Percentiles rank a stretch among this genome's conserved stretches.
Evolutionary conservation across 352 stramenopile species (phyloP).

Genomic region (Globisporangium carolinianum): DNA sequence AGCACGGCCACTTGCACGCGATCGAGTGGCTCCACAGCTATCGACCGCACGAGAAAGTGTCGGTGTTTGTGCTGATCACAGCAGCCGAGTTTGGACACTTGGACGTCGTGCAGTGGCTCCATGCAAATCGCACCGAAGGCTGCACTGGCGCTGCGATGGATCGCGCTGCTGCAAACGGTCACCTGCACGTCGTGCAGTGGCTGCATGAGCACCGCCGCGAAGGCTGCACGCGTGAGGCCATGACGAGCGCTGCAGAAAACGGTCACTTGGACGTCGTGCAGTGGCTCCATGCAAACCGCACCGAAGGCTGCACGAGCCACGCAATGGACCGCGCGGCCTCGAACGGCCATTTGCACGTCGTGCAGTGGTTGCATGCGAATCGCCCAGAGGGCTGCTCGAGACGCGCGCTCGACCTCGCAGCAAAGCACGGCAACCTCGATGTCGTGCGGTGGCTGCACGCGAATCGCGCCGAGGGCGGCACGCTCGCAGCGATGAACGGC

Average conservation of each 20-base stretch:
- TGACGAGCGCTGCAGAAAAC: conserved; percentile 29
- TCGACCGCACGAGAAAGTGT: conserved; percentile 21
- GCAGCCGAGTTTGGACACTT: conserved; percentile 26
- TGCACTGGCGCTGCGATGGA: conserved; percentile 32
- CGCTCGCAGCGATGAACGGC: conserved; percentile 38
- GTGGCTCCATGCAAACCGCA: conserved; percentile 29
- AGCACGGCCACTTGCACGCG: conserved; percentile 20
- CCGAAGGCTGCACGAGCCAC: conserved; percentile 28
- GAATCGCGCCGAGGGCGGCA: conserved; percentile 30
- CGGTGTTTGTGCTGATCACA: conserved; percentile 33
- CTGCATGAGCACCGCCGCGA: conserved; percentile 26
- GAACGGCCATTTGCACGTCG: conserved; percentile 34
- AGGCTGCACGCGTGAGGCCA: conserved; percentile 30
- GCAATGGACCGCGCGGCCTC: conserved; percentile 43
- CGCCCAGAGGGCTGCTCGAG: conserved; percentile 27
- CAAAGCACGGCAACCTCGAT: conserved; percentile 41
- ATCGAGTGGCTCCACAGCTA: conserved; percentile 27
- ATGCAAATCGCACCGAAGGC: conserved; percentile 16
- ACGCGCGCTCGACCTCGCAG: conserved; percentile 39
- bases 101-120: conserved; percentile 27
- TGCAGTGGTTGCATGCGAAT: conserved; percentile 39
- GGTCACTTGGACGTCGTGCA: conserved; percentile 29
- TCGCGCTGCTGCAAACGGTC: conserved; percentile 28
- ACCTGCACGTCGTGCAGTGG: conserved; percentile 31
- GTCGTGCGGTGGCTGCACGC: conserved; percentile 44